Conservation (phyloP, 2,329 filamentous ascomycete species). For the Pezicula neosporulosa region DNA sequence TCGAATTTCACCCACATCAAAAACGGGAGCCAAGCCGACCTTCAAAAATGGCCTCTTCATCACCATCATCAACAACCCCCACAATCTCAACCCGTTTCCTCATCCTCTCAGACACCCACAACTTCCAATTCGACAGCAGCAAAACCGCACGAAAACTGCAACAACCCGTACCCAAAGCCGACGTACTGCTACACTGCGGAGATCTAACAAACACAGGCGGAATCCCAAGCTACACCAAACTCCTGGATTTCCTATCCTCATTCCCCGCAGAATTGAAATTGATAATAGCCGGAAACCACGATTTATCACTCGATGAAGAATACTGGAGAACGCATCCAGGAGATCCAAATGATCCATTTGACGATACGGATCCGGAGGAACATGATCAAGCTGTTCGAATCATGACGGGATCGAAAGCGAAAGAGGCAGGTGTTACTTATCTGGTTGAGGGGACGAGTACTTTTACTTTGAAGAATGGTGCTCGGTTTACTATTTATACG, state of each 20-base stretch:
- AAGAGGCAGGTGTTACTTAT: constrained; percentile 24
- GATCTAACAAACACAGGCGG: constrained; percentile 32
- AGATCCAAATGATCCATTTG: constrained; percentile 4
- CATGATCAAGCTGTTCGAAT: constrained; percentile 14
- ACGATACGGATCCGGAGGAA: constrained; percentile 2
- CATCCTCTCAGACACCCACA: constrained; percentile 26
- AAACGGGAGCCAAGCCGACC: no score
- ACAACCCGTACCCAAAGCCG: constrained; percentile 19
- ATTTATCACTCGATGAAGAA: constrained; percentile 49
- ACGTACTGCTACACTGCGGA: constrained; percentile 37
- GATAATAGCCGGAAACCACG: constrained; percentile 62
- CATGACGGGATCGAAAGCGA: constrained; percentile 19
- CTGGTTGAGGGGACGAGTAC: constrained; percentile 27
- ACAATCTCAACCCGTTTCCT: constrained; percentile 21
- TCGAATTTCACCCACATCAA: no score
- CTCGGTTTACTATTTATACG: constrained; percentile 27
- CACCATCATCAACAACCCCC: not conserved
- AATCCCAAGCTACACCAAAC: constrained; percentile 23
- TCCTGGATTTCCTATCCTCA: constrained; percentile 21
- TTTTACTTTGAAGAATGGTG: constrained; percentile 26
- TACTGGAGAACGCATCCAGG: constrained; percentile 6
- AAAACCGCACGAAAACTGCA: constrained; percentile 2
- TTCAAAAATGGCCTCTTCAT: not conserved
- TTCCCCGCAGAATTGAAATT: constrained; percentile 54
- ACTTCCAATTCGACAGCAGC: constrained; percentile 18